Evolutionary conservation across 148 eudicot species (phyloP), one percentile per base, ranked within the genome.

Genomic region (Persicaria maculosa): DNA sequence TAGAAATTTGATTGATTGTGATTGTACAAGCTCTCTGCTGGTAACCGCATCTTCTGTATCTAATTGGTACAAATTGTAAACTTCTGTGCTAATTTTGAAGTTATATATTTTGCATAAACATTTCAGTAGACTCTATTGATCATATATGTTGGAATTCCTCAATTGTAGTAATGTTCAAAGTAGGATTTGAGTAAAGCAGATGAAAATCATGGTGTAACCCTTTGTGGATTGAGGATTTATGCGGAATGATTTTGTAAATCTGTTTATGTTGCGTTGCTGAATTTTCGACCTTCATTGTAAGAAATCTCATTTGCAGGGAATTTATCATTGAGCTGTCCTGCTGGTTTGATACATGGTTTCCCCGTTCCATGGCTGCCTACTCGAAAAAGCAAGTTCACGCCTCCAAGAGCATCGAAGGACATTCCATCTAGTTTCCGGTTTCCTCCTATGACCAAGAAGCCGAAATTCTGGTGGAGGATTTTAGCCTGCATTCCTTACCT

Each of bases 401-500:
- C 85, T 5, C 82, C 84, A 59, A 81, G 77, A 54, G 93, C 96
- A 75, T 79, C 90, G 45, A 87, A 84, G 43, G 90, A 86, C 54
- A 77, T 76, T 19, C 85, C 84, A 7, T 77, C 59, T 59, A 77
- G 86, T 75, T 77, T 67, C 64, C 71, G 83, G 2, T 89, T 54
- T 80, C 92, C 98, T 22, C 75, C 89, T 12, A 87, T 83, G 85
- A 80, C 80, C 20, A 76, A 84, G 72, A 93, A 89, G 81, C 97
- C 97, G 6, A 71, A 65, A 80, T 93, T 97, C 97, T 93, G 86
- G 87, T 91, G 92, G 92, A 84, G 98, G 72, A 79, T 83, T 44
- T 50, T 91, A 15, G 97, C 98, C 25, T 86, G 93, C 81, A 70
- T 93, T 70, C 97, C 97, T 0, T 93, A 93, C 64, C 71, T 93